Base-by-base conservation (phyloP, 495 filamentous ascomycete genomes). In the Penicillium cataractarum region DNA sequence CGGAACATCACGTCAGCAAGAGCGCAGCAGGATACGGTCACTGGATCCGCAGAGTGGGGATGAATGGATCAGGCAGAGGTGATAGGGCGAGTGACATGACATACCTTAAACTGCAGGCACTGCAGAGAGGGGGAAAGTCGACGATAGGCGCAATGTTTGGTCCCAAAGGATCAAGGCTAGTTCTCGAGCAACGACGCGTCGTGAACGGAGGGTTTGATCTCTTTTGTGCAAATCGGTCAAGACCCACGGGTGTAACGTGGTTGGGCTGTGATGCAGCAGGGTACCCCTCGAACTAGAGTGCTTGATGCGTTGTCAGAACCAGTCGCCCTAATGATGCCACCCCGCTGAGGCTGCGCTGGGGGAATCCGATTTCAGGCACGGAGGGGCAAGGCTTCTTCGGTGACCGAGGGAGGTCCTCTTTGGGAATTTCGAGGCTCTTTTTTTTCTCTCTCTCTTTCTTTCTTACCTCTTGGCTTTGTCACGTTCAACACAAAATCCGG, bases 211-310 rank as follows among this genome's bases (percentile, higher is more conserved):
- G 65, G 62, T 64, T 71, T 73, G 71, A 46, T n/a, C 62, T 74
- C 71, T 78, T 78, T 77, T 76, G 74, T 70, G 73, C 67, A 70
- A 73, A 73, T 68, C 60, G 42, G 58, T 76, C 69, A 66, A 78
- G 68, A 67, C 69, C 68, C 70, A 73, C 66, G 70, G 73, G 72
- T 77, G 76, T 77, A 79, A 80, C 78, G 76, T 80, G 78, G 78
- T 82, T 79, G 78, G 78, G 80, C 78, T 78, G 71, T 74, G 76
- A 80, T 80, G 80, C 80, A 82, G 79, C 68, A 61, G 71, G 62
- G 12, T 51, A 46, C 56, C 65, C 66, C 70, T 75, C 75, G 70
- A n/a, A 72, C 66, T 66, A 62, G 62, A 72, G 65, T 56, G 69
- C 67, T 70, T 72, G 77, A 82, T 82, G 79, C 75, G 79, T 80